A percentile compares a stretch with the other conserved stretches of the same genome.
Evolutionary conservation across 768 basidiomycete genomes (phyloP).

Genomic region (Boletus insuetus): DNA sequence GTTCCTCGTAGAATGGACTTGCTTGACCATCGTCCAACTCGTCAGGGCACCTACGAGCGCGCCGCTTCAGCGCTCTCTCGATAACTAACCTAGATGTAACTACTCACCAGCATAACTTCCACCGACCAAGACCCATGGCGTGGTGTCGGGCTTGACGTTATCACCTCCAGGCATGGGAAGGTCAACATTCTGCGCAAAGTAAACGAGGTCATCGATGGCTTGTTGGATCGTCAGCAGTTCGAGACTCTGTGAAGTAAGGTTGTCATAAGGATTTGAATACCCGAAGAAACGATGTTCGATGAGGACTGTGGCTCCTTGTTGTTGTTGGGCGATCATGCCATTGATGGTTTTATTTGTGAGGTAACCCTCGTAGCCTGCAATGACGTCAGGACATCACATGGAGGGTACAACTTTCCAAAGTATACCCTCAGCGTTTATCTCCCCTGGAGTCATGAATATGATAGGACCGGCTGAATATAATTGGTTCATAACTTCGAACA

Average conservation of each 20-base stretch:
- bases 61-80: neutral
- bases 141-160: slow-evolving; percentile 51
- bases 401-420: neutral
- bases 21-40: slow-evolving; percentile 72
- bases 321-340: slow-evolving; percentile 63
- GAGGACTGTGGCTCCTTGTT: slow-evolving; percentile 60
- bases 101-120: slow-evolving; percentile 40
- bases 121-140: slow-evolving; percentile 43
- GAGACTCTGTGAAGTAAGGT: slow-evolving; percentile 58
- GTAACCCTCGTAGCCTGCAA: slow-evolving; percentile 41
- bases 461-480: slow-evolving; percentile 23
- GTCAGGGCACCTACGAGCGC: slow-evolving; percentile 38
- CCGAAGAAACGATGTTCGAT: slow-evolving; percentile 77
- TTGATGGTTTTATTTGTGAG: slow-evolving; percentile 63
- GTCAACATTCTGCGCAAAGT: slow-evolving; percentile 63
- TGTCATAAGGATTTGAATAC: slow-evolving; percentile 63
- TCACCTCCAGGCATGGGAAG: slow-evolving; percentile 68
- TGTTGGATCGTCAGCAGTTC: slow-evolving; percentile 66
- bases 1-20: slow-evolving; percentile 13
- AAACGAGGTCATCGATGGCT: slow-evolving; percentile 69
- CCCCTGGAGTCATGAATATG: slow-evolving; percentile 54
- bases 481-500: neutral
- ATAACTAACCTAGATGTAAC: neutral
- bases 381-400: neutral
- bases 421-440: slow-evolving; percentile 48